Percentiles rank a stretch among this genome's conserved stretches.
These are phyloP conservation scores for Coemansia sp. DNA, from an alignment of 192 early-diverging fungal species.

Conservation along the genomic window DNA sequence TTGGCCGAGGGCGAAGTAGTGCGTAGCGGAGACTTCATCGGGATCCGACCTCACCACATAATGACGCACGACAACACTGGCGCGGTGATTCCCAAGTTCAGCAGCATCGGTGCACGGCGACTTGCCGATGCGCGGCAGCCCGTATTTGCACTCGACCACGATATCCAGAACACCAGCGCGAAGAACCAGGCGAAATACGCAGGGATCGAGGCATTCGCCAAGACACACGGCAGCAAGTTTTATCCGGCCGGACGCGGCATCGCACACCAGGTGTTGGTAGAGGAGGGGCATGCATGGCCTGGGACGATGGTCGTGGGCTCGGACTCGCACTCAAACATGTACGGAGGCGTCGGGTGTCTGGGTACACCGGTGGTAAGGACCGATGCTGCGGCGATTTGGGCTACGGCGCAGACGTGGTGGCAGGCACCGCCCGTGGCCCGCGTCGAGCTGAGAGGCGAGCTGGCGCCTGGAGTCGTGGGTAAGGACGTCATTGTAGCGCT, in stretches of 20 bases:
- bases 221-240: slow-evolving; percentile 79
- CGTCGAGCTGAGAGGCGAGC: slow-evolving; percentile 79
- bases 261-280: slow-evolving; percentile 96
- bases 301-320: slow-evolving; percentile 92
- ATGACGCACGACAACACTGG: slow-evolving; percentile 99
- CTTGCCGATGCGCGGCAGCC: slow-evolving; percentile 79
- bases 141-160: slow-evolving; percentile 97
- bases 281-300: slow-evolving; percentile 97
- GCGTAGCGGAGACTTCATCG: slow-evolving; percentile 90
- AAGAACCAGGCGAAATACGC: slow-evolving; percentile 91
- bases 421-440: slow-evolving; percentile 94
- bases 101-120: slow-evolving; percentile 83
- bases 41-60: slow-evolving; percentile 87
- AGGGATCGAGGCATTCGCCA: slow-evolving; percentile 83
- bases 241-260: slow-evolving; percentile 97
- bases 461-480: slow-evolving; percentile 86
- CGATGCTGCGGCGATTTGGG: slow-evolving; percentile 98
- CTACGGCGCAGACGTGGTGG: slow-evolving; percentile 98
- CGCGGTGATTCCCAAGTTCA: slow-evolving; percentile 92
- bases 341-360: slow-evolving; percentile 93
- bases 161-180: slow-evolving; percentile 95
- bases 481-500: slow-evolving; percentile 97
- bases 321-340: slow-evolving; percentile 99
- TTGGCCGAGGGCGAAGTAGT: slow-evolving; percentile 68
- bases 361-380: slow-evolving; percentile 98